A percentile compares a stretch with the other conserved stretches of the same genome.
These are phyloP conservation scores for Przewalskia tangutica DNA, from an alignment of 257 asterid species.

Conservation along the genomic window DNA sequence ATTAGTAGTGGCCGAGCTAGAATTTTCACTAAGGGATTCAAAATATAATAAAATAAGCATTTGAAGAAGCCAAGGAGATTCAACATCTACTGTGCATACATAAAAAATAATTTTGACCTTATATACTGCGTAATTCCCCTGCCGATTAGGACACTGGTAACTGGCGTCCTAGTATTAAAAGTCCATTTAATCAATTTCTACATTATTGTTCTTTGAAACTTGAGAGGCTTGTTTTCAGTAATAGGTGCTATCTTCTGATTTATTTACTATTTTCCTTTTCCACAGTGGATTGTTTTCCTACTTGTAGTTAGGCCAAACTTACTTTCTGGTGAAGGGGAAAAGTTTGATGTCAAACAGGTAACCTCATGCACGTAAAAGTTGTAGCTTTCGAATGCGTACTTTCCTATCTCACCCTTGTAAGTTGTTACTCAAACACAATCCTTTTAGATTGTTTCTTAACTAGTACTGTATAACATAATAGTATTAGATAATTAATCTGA, in stretches of 20 bases:
- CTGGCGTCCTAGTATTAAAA: background rate
- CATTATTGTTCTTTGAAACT: background rate
- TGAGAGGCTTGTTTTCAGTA: background rate
- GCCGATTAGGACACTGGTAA: background rate
- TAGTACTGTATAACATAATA: background rate
- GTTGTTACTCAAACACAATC: background rate
- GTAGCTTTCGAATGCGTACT: background rate
- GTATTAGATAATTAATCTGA: background rate
- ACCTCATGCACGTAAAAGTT: background rate
- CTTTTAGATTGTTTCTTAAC: background rate
- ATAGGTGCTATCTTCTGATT: background rate
- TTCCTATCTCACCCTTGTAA: background rate
- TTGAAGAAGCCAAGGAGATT: no score
- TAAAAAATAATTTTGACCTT: no score
- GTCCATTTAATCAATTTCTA: background rate
- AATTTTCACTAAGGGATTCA: no score
- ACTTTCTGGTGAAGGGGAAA: conserved; percentile 51
- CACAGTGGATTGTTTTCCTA: conserved; percentile 35
- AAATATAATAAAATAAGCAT: no score
- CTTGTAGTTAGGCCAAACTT: conserved; percentile 61
- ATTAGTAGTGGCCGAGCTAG: background rate
- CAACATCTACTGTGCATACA: no score
- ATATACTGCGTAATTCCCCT: no score
- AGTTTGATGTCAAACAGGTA: conserved; percentile 49
- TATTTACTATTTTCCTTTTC: background rate